Evolutionary conservation across 1,284 basidiomycete genomes (phyloP).

Genomic region (Neonothopanus nambi): DNA sequence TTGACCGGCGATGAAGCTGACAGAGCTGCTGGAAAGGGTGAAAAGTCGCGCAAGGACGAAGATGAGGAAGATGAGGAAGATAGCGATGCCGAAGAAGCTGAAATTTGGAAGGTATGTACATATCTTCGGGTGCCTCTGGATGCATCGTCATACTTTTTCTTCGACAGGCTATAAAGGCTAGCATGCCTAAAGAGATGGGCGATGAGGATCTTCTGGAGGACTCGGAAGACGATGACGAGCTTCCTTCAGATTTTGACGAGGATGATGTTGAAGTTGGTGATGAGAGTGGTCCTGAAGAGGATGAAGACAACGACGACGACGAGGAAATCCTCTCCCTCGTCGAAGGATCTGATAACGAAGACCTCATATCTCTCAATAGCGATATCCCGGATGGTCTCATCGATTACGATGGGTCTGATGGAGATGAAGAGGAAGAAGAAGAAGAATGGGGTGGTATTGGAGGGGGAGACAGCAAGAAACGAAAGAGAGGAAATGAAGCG

Average conservation of each 20-base stretch:
- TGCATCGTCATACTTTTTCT: constrained; percentile 2
- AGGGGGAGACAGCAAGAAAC: constrained; percentile 38
- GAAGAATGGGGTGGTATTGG: constrained; percentile 58
- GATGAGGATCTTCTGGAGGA: constrained; percentile 46
- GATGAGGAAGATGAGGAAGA: constrained; percentile 31
- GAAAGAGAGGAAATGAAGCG: constrained; percentile 50
- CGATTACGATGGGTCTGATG: constrained; percentile 55
- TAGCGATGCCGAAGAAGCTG: constrained; percentile 49
- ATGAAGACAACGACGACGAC: constrained; percentile 31
- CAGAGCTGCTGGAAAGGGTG: constrained; percentile 28
- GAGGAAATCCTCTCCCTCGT: constrained; percentile 52
- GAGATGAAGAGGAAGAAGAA: constrained; percentile 43
- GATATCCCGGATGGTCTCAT: constrained; percentile 57
- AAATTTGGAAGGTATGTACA: constrained; percentile 79
- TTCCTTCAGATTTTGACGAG: constrained; percentile 34
- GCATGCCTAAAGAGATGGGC: constrained; percentile 62
- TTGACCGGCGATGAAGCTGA: constrained; percentile 48
- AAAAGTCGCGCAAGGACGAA: constrained; percentile 18
- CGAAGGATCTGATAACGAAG: constrained; percentile 70
- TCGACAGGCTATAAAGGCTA: constrained; percentile 78
- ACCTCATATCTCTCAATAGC: constrained; percentile 59
- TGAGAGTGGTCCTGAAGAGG: constrained; percentile 29
- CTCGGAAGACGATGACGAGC: constrained; percentile 38
- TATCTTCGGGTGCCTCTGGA: constrained; percentile 1
- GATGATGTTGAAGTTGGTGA: constrained; percentile 38